Evolutionary conservation across 108 stramenopile genomes (phyloP).

Genomic region (Nitzschia sp.): DNA sequence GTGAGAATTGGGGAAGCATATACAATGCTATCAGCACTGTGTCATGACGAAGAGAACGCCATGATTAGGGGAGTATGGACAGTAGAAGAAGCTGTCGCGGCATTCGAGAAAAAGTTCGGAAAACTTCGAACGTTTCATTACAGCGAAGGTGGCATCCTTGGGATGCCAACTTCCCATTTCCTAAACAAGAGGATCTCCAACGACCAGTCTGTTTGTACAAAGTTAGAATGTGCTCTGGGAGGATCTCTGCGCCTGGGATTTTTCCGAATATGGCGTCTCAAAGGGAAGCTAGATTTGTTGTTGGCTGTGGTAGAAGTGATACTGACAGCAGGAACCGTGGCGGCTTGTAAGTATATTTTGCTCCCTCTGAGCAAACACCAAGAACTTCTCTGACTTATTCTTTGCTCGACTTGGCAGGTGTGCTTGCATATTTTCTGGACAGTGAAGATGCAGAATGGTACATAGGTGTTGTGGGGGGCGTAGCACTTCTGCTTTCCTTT

Average conservation of each 20-base stretch:
- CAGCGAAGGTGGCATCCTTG: slow-evolving; percentile 13
- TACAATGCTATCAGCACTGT: background rate
- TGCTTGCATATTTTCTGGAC: background rate
- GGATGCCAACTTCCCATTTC: slow-evolving; percentile 1
- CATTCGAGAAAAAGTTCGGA: slow-evolving; percentile 17
- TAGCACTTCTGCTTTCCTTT: slow-evolving; percentile 3
- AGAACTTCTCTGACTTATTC: background rate
- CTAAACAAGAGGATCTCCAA: background rate
- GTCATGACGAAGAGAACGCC: background rate
- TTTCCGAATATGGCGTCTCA: slow-evolving; percentile 15
- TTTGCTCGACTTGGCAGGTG: background rate
- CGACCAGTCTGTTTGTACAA: too few relatives aligned
- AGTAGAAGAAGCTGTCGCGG: background rate
- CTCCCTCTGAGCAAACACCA: background rate
- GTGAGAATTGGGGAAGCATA: slow-evolving; percentile 13
- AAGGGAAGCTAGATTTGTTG: background rate
- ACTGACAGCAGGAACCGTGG: slow-evolving; percentile 5
- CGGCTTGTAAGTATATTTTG: slow-evolving; percentile 8
- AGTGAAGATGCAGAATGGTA: slow-evolving; percentile 5
- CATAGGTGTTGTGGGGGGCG: slow-evolving; percentile 10
- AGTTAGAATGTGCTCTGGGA: background rate
- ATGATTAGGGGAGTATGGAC: background rate
- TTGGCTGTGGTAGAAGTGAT: background rate
- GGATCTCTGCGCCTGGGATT: background rate
- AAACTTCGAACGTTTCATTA: slow-evolving; percentile 7